Evolutionary conservation across 2,329 filamentous ascomycete species (phyloP).

Genomic region (Beauveria scarabaeidicola): DNA sequence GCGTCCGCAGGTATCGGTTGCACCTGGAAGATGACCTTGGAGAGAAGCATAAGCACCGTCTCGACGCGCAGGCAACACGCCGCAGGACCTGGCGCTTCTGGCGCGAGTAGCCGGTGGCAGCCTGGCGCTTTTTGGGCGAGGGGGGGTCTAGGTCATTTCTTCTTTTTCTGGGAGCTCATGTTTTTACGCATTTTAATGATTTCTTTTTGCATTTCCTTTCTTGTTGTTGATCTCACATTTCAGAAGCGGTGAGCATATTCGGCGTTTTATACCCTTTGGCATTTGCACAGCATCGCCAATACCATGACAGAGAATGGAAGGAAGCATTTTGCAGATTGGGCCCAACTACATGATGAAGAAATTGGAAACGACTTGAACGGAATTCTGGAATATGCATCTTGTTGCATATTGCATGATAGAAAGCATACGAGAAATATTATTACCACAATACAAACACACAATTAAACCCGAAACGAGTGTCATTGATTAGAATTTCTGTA

Average conservation of each 20-base stretch:
- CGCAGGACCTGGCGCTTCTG: conserved; percentile 14
- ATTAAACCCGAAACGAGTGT: background rate
- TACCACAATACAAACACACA: background rate
- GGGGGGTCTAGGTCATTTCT: background rate
- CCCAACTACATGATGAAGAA: conserved; percentile 17
- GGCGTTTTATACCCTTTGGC: conserved; percentile 28
- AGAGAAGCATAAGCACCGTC: conserved; percentile 19
- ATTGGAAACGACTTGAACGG: conserved; percentile 12
- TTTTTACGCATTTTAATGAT: conserved; percentile 5
- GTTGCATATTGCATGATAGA: background rate
- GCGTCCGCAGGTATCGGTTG: conserved; percentile 54
- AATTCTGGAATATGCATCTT: background rate
- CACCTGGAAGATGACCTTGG: conserved; percentile 41
- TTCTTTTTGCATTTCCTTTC: conserved; percentile 6
- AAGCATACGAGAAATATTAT: background rate
- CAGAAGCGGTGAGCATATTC: conserved; percentile 22
- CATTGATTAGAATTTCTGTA: background rate
- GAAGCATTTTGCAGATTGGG: conserved; percentile 13
- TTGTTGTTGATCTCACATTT: background rate
- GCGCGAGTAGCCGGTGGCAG: conserved; percentile 9
- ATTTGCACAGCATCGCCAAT: conserved; percentile 6
- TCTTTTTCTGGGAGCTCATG: background rate
- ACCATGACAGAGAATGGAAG: conserved; percentile 5
- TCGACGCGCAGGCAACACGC: background rate
- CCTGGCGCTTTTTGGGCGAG: background rate